Percentiles rank a stretch among this genome's conserved stretches.
These are phyloP conservation scores for Naganishia friedmannii DNA, from an alignment of 768 basidiomycete species.

Conservation along the genomic window DNA sequence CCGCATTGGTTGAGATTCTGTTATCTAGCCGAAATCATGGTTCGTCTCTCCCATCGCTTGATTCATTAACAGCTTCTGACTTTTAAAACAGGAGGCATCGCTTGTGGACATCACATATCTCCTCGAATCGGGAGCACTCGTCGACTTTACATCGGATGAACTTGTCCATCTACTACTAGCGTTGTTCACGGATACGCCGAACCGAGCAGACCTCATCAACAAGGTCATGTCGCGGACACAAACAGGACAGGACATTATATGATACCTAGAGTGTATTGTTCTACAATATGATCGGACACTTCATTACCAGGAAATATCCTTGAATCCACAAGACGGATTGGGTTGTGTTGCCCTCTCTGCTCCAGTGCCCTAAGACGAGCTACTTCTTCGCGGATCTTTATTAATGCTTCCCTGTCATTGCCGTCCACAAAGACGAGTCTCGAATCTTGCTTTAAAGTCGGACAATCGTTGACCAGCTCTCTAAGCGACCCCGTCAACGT, in stretches of 20 bases:
- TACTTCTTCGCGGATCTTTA: not conserved
- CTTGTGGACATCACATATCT: slow-evolving; percentile 88
- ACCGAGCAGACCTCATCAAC: slow-evolving; percentile 76
- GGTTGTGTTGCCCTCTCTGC: not conserved
- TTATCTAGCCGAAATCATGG: slow-evolving; percentile 86
- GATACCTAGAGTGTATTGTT: slow-evolving; percentile 7
- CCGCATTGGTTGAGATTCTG: slow-evolving; percentile 92
- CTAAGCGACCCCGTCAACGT: not conserved
- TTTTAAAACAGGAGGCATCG: slow-evolving; percentile 68
- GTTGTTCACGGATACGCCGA: slow-evolving; percentile 78
- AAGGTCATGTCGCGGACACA: slow-evolving; percentile 56
- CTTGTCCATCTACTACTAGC: slow-evolving; percentile 75
- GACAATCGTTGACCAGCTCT: not conserved
- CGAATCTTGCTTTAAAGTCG: not conserved
- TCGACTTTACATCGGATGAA: slow-evolving; percentile 84
- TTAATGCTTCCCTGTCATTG: not conserved
- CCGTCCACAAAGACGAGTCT: slow-evolving; percentile 15
- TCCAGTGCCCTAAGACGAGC: not conserved
- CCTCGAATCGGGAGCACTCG: slow-evolving; percentile 82
- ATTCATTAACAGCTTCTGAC: slow-evolving; percentile 23
- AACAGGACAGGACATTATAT: slow-evolving; percentile 6
- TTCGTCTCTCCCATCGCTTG: slow-evolving; percentile 49
- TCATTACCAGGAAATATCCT: not conserved
- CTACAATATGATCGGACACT: not conserved
- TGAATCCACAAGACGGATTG: slow-evolving; percentile 11